phyloP scores from a whole-genome alignment of 1,139 yeast genomes.

The Candida pseudoviswanathii region DNA sequence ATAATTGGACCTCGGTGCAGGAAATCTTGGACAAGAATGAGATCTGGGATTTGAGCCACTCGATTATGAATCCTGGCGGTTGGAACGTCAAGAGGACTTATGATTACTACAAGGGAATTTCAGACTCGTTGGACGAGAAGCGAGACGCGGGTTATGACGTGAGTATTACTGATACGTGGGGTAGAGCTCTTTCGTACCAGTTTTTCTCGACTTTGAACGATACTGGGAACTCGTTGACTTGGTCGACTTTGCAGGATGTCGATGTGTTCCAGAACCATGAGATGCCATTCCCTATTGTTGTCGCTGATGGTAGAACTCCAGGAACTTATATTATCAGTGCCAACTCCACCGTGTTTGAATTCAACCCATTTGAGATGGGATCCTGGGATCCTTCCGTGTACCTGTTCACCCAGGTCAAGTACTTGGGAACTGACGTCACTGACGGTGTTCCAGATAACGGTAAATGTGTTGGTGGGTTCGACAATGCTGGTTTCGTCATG shows the following conservation, averaged over 20 bases:
- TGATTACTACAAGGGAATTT: constrained; percentile 55
- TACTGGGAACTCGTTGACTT: constrained; percentile 65
- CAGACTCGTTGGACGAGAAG: constrained; percentile 59
- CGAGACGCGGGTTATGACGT: constrained; percentile 75
- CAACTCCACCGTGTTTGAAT: constrained; percentile 77
- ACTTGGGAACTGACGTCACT: constrained; percentile 67
- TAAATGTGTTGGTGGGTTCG: constrained; percentile 68
- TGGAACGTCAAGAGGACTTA: constrained; percentile 59
- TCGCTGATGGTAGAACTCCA: constrained; percentile 79
- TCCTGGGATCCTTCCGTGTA: constrained; percentile 83
- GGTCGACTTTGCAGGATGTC: constrained; percentile 60
- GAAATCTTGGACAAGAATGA: constrained; percentile 50
- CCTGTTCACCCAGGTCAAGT: constrained; percentile 67
- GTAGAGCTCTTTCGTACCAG: constrained; percentile 79
- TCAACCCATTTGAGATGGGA: constrained; percentile 83
- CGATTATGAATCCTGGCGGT: constrained; percentile 72
- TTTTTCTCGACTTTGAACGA: constrained; percentile 58
- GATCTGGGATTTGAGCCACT: constrained; percentile 71
- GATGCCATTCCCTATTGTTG: constrained; percentile 85
- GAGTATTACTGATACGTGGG: constrained; percentile 91
- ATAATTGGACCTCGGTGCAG: constrained; percentile 78
- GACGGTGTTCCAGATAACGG: constrained; percentile 53
- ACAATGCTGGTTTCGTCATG: constrained; percentile 80
- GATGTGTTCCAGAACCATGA: constrained; percentile 56
- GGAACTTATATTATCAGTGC: constrained; percentile 54